A percentile compares a stretch with the other conserved stretches of the same genome.
Conservation (phyloP, 2,329 filamentous ascomycete species). For the Cordyceps pruinosa region DNA sequence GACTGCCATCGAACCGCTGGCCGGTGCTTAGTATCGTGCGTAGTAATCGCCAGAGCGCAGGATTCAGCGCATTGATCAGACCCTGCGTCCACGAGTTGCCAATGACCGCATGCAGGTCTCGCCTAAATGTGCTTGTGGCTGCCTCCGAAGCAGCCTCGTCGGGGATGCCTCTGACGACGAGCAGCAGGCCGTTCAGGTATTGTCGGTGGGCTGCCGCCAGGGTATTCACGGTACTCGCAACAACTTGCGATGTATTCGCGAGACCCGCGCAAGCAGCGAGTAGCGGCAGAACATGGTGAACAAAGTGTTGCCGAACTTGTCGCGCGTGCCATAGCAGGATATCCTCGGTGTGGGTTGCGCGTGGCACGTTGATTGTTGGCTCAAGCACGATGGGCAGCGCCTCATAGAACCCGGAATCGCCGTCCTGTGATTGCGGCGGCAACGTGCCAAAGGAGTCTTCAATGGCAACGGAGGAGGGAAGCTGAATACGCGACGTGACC, state of each 20-base stretch:
- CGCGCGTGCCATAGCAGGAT: slow-evolving; percentile 54
- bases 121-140: slow-evolving; percentile 45
- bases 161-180: slow-evolving; percentile 43
- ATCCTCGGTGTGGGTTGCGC: slow-evolving; percentile 47
- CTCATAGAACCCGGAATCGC: slow-evolving; percentile 40
- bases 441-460: slow-evolving; percentile 49
- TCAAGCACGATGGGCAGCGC: slow-evolving; percentile 49
- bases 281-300: slow-evolving; percentile 51
- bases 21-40: slow-evolving; percentile 37
- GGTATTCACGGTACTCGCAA: slow-evolving; percentile 47
- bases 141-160: slow-evolving; percentile 29
- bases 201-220: slow-evolving; percentile 53
- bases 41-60: slow-evolving; percentile 49
- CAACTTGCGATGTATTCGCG: slow-evolving; percentile 37
- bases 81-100: slow-evolving; percentile 53
- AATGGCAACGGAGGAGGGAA: slow-evolving; percentile 48
- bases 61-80: slow-evolving; percentile 47
- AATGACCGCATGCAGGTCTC: slow-evolving; percentile 58
- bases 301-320: slow-evolving; percentile 55
- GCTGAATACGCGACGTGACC: slow-evolving; percentile 50
- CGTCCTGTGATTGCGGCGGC: slow-evolving; percentile 35
- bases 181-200: slow-evolving; percentile 48
- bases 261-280: slow-evolving; percentile 41
- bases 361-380: slow-evolving; percentile 38
- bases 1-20: slow-evolving; percentile 13